phyloP scores from a whole-genome alignment of 2,329 filamentous ascomycete species.

The Macroventuria anomochaeta region DNA sequence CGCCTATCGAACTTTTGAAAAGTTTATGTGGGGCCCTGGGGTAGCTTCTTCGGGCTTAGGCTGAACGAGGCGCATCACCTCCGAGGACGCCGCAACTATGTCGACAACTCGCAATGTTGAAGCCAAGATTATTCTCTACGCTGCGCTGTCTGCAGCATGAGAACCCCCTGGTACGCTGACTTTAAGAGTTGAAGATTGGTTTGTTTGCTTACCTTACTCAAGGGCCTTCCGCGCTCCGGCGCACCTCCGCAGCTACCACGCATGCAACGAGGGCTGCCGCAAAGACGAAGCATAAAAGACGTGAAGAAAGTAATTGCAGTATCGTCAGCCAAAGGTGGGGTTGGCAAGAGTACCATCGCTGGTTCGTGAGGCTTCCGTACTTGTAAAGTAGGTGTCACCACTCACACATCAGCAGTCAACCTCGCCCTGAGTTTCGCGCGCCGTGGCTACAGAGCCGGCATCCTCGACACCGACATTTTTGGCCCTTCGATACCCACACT shows the following conservation, averaged over 20 bases:
- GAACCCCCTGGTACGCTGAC: constrained; percentile 74
- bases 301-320: constrained; percentile 95
- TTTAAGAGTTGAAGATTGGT: background rate
- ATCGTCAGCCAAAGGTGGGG: constrained; percentile 96
- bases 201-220: constrained; percentile 7
- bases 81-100: constrained; percentile 24
- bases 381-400: too few relatives aligned
- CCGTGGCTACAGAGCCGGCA: constrained; percentile 79
- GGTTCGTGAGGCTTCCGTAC: too few relatives aligned
- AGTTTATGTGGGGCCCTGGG: too few relatives aligned
- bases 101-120: constrained; percentile 46
- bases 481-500: constrained; percentile 93
- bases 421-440: constrained; percentile 86
- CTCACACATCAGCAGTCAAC: constrained; percentile 61
- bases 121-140: constrained; percentile 62
- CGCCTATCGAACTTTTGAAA: too few relatives aligned
- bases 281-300: constrained; percentile 78
- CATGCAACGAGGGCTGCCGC: constrained; percentile 80
- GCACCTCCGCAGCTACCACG: constrained; percentile 70
- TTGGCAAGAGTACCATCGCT: constrained; percentile 93
- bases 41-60: too few relatives aligned
- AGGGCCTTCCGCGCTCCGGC: constrained; percentile 85
- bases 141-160: constrained; percentile 69
- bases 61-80: constrained; percentile 32
- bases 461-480: constrained; percentile 96